Percentiles rank a stretch among this genome's conserved stretches.
Evolutionary conservation across 495 filamentous ascomycete genomes (phyloP).

Genomic region (Penicillium simplicissimum): DNA sequence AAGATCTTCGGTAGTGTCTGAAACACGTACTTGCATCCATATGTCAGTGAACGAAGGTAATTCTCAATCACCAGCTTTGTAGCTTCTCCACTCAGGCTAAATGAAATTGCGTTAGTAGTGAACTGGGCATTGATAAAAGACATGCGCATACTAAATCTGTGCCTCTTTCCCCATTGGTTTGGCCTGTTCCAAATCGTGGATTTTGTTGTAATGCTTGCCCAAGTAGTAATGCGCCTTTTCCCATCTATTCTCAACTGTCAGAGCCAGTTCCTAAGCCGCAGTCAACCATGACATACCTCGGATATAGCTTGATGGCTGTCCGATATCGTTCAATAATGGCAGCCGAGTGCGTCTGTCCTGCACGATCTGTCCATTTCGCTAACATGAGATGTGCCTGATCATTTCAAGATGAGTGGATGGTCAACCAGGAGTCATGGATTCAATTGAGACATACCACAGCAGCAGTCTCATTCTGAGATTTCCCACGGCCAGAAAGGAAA

Average conservation of each 20-base stretch:
- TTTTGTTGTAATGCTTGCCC: conserved; percentile 95
- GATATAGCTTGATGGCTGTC: conserved; percentile 58
- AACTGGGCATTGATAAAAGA: not conserved
- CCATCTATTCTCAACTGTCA: conserved; percentile 57
- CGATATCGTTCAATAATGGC: conserved; percentile 78
- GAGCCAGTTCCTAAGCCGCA: not conserved
- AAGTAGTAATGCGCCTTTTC: conserved; percentile 97
- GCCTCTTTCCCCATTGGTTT: conserved; percentile 68
- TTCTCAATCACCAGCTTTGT: conserved; percentile 91
- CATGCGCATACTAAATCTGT: conserved; percentile 45
- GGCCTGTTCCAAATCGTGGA: conserved; percentile 83
- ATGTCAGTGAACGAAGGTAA: conserved; percentile 80
- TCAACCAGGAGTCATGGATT: not conserved
- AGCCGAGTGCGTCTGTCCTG: conserved; percentile 83
- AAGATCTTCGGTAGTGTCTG: conserved; percentile 87
- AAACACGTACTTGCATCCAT: conserved; percentile 91
- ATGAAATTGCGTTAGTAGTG: conserved; percentile 9
- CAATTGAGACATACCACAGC: conserved; percentile 38
- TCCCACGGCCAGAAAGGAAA: conserved; percentile 35
- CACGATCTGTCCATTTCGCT: conserved; percentile 94
- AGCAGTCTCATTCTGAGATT: conserved; percentile 48
- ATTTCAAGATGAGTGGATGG: not conserved
- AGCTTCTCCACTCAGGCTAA: conserved; percentile 68
- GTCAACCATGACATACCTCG: conserved; percentile 26
- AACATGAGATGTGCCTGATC: conserved; percentile 72